phyloP scores from a whole-genome alignment of 345 rosid genomes.

The Cochlearia excelsa region DNA sequence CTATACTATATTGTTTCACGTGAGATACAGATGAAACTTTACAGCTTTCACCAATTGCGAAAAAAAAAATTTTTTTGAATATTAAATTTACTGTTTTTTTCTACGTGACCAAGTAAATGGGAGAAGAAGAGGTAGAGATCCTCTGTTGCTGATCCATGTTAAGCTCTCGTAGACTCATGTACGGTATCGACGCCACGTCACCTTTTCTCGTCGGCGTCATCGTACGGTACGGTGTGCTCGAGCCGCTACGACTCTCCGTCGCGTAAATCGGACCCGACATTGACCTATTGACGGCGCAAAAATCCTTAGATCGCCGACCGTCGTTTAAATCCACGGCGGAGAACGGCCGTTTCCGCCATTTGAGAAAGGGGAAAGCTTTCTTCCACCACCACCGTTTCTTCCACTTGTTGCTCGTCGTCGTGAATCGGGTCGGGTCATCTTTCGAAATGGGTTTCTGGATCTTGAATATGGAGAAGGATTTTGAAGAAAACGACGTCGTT shows the following conservation, averaged over 20 bases:
- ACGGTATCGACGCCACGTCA: slow-evolving; percentile 50
- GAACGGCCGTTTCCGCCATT: slow-evolving; percentile 49
- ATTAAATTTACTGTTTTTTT: neutral
- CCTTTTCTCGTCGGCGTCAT: slow-evolving; percentile 47
- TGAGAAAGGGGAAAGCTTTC: slow-evolving; percentile 66
- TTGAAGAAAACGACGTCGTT: slow-evolving; percentile 40
- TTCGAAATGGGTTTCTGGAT: slow-evolving; percentile 79
- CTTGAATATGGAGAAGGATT: slow-evolving; percentile 63
- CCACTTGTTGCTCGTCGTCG: slow-evolving; percentile 45
- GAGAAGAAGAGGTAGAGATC: slow-evolving; percentile 51
- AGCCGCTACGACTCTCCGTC: slow-evolving; percentile 68
- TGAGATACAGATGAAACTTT: too few relatives aligned
- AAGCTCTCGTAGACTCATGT: slow-evolving; percentile 71
- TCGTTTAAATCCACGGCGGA: slow-evolving; percentile 24
- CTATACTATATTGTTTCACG: too few relatives aligned
- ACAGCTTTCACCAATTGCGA: too few relatives aligned
- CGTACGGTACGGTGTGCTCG: slow-evolving; percentile 56
- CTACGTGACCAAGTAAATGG: slow-evolving; percentile 67
- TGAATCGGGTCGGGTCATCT: slow-evolving; percentile 53
- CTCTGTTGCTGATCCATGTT: slow-evolving; percentile 64
- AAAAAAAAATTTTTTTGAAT: too few relatives aligned
- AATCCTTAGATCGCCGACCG: slow-evolving; percentile 40
- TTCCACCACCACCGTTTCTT: slow-evolving; percentile 86
- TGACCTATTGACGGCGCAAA: slow-evolving; percentile 35
- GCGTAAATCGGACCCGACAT: slow-evolving; percentile 68